These are phyloP conservation scores for Nakaseomyces nivariensis DNA, from an alignment of 1,139 yeast genomes.

Conservation along the genomic window DNA sequence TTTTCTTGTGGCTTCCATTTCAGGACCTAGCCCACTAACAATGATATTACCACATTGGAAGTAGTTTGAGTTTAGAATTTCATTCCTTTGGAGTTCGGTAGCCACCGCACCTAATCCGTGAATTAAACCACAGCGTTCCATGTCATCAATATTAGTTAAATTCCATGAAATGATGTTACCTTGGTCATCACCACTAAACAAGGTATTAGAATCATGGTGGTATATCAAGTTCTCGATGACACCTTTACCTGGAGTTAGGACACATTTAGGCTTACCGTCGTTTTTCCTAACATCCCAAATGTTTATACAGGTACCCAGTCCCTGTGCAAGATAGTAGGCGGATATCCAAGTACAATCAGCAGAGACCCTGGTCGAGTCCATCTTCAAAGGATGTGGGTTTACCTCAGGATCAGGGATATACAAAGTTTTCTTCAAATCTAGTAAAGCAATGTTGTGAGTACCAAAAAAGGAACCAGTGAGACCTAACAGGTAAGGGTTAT, in stretches of 20 bases:
- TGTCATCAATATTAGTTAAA: conserved; percentile 9
- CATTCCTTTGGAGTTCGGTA: conserved; percentile 7
- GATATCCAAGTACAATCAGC: conserved; percentile 21
- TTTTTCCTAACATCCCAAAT: conserved; percentile 22
- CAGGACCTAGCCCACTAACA: conserved; percentile 3
- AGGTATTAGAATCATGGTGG: conserved; percentile 10
- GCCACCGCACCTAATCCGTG: conserved; percentile 19
- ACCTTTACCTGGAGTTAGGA: conserved; percentile 18
- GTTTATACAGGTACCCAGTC: conserved; percentile 16
- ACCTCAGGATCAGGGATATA: conserved; percentile 13
- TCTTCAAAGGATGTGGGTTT: conserved; percentile 1
- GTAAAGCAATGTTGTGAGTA: conserved; percentile 17
- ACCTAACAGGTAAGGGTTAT: conserved; percentile 15
- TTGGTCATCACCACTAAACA: conserved; percentile 22
- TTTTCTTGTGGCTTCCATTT: background rate
- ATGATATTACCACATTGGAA: conserved; percentile 22
- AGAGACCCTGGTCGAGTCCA: background rate
- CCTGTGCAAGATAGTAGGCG: conserved; percentile 17
- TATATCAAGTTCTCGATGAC: conserved; percentile 14
- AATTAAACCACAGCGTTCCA: conserved; percentile 14
- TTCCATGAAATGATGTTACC: conserved; percentile 23
- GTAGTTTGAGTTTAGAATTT: conserved; percentile 5
- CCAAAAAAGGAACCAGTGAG: conserved; percentile 23
- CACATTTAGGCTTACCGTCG: conserved; percentile 12
- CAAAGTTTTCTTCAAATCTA: conserved; percentile 17